These are phyloP conservation scores for Monosporascus sp. DNA, from an alignment of 2,329 filamentous ascomycete species.

Conservation along the genomic window DNA sequence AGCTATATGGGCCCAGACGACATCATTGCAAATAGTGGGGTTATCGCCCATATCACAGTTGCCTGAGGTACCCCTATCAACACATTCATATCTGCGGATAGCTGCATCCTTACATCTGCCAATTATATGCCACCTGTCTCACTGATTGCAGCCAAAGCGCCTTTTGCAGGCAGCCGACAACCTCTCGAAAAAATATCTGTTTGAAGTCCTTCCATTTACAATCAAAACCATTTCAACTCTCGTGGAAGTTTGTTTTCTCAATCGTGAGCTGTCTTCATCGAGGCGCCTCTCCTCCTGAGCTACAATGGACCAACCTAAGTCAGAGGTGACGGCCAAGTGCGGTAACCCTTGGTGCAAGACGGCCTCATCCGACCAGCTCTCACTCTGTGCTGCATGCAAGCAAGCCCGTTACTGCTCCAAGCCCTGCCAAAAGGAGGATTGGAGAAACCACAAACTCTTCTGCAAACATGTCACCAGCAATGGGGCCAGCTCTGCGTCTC, in stretches of 20 bases:
- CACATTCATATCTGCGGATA: no score
- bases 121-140: no score
- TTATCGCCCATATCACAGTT: no score
- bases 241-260: neutral
- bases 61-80: no score
- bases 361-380: constrained; percentile 1
- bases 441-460: constrained; percentile 16
- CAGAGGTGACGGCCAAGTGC: constrained; percentile 1
- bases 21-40: no score
- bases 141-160: no score
- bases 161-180: no score
- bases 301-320: neutral
- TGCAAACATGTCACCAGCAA: constrained; percentile 9
- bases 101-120: no score
- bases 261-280: neutral
- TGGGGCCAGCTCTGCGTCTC: constrained; percentile 2
- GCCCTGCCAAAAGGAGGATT: constrained; percentile 18
- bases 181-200: no score
- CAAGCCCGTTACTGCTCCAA: constrained; percentile 15
- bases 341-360: constrained; percentile 3
- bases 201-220: no score
- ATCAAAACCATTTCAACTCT: no score
- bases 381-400: constrained; percentile 12
- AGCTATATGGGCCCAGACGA: no score
- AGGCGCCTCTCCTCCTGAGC: neutral